Evolutionary conservation across 2,329 filamentous ascomycete species (phyloP).

Genomic region (Hypoxylon sp.): DNA sequence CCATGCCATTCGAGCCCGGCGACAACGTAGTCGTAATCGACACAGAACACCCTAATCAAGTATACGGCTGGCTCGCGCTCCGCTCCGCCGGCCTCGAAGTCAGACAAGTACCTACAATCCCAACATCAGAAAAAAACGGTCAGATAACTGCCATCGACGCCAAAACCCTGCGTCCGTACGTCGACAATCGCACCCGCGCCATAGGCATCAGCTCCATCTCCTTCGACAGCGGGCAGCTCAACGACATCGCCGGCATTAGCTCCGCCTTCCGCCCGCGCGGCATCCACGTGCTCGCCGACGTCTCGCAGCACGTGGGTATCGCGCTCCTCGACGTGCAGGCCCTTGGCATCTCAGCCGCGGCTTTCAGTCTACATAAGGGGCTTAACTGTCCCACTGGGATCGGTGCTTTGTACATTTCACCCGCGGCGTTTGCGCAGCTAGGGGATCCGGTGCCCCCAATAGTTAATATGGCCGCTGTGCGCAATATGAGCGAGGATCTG

Average conservation of each 20-base stretch:
- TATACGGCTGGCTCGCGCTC: slow-evolving; percentile 51
- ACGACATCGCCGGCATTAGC: slow-evolving; percentile 51
- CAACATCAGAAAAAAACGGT: slow-evolving; percentile 14
- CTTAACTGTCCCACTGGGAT: slow-evolving; percentile 52
- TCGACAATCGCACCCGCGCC: slow-evolving; percentile 50
- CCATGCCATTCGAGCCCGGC: slow-evolving; percentile 45
- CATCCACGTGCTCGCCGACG: slow-evolving; percentile 52
- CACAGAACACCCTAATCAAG: slow-evolving; percentile 53
- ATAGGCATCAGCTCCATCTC: slow-evolving; percentile 53
- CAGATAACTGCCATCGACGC: slow-evolving; percentile 36
- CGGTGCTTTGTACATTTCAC: slow-evolving; percentile 51
- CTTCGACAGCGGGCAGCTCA: slow-evolving; percentile 53
- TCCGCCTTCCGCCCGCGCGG: slow-evolving; percentile 45
- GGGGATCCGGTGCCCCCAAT: slow-evolving; percentile 48
- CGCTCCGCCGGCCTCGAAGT: slow-evolving; percentile 49
- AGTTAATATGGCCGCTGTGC: slow-evolving; percentile 47
- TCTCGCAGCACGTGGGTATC: slow-evolving; percentile 54
- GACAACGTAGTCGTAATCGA: slow-evolving; percentile 54
- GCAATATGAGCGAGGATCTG: slow-evolving; percentile 40
- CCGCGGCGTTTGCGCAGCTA: slow-evolving; percentile 38
- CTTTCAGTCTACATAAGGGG: slow-evolving; percentile 54
- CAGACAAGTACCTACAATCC: slow-evolving; percentile 44
- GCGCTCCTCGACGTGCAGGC: slow-evolving; percentile 47
- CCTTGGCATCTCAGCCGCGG: slow-evolving; percentile 50
- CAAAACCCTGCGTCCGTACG: slow-evolving; percentile 49